phyloP scores from a whole-genome alignment of 2,329 filamentous ascomycete species.

The Monascus ruber region DNA sequence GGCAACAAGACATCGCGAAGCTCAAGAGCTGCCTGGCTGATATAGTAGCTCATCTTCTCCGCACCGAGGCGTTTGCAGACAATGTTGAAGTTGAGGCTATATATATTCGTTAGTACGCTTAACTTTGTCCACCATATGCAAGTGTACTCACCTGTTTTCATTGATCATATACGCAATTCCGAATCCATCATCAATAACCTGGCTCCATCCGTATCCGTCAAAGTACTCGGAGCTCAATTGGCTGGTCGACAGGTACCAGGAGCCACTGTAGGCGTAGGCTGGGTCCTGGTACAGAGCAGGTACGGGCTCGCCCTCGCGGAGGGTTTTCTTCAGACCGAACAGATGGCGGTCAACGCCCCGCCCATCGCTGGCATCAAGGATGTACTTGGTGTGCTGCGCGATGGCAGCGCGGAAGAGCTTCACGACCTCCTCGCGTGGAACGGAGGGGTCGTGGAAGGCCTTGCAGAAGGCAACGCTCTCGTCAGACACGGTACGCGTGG shows the following conservation, averaged over 20 bases:
- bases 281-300: slow-evolving; percentile 81
- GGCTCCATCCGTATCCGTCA: slow-evolving; percentile 97
- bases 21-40: slow-evolving; percentile 86
- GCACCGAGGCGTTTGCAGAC: slow-evolving; percentile 86
- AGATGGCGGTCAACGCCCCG: slow-evolving; percentile 92
- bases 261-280: slow-evolving; percentile 68
- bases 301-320: slow-evolving; percentile 67
- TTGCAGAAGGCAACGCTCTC: slow-evolving; percentile 84
- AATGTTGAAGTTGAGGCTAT: slow-evolving; percentile 91
- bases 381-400: slow-evolving; percentile 78
- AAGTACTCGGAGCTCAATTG: slow-evolving; percentile 96
- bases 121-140: too few relatives aligned
- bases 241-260: slow-evolving; percentile 80
- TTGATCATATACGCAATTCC: slow-evolving; percentile 99
- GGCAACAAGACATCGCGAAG: slow-evolving; percentile 77
- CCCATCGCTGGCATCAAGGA: slow-evolving; percentile 75
- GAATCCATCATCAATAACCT: slow-evolving; percentile 91
- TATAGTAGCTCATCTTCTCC: slow-evolving; percentile 87
- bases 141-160: slow-evolving; percentile 63
- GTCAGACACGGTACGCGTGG: slow-evolving; percentile 83
- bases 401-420: slow-evolving; percentile 74
- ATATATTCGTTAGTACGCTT: neutral
- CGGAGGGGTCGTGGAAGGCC: slow-evolving; percentile 62
- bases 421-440: slow-evolving; percentile 53
- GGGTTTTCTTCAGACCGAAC: slow-evolving; percentile 89